A percentile compares a stretch with the other conserved stretches of the same genome.
These are phyloP conservation scores for Meyerozyma smithsonii DNA, from an alignment of 1,139 yeast genomes.

Conservation along the genomic window DNA sequence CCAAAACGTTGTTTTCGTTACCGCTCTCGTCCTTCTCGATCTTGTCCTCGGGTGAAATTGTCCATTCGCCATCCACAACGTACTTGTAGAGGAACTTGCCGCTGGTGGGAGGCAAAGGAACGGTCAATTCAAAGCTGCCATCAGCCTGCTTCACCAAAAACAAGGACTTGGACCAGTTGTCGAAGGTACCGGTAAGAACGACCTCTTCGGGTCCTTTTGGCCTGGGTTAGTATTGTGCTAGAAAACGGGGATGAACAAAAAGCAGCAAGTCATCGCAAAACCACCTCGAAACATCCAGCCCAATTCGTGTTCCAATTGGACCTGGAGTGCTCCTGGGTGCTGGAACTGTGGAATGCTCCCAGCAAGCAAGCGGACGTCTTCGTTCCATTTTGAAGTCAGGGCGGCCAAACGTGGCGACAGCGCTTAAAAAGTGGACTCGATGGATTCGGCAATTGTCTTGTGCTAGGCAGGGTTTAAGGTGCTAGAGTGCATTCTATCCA, in stretches of 20 bases:
- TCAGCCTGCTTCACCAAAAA: slow-evolving; percentile 55
- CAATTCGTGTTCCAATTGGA: too few relatives aligned
- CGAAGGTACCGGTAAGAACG: slow-evolving; percentile 72
- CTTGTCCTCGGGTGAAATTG: slow-evolving; percentile 41
- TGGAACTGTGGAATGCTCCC: too few relatives aligned
- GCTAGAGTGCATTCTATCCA: too few relatives aligned
- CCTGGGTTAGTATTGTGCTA: slow-evolving; percentile 36
- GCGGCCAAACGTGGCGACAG: too few relatives aligned
- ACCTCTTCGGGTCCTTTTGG: slow-evolving; percentile 73
- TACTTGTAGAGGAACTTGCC: slow-evolving; percentile 58
- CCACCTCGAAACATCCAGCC: not conserved
- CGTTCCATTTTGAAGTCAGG: too few relatives aligned
- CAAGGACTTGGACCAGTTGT: slow-evolving; percentile 61
- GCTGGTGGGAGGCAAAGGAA: slow-evolving; percentile 41
- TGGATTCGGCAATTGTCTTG: too few relatives aligned
- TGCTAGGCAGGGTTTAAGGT: too few relatives aligned
- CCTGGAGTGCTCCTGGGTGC: too few relatives aligned
- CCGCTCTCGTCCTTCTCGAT: slow-evolving; percentile 48
- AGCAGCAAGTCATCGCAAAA: not conserved
- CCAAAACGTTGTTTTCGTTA: slow-evolving; percentile 57
- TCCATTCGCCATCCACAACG: slow-evolving; percentile 74
- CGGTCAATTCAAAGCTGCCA: slow-evolving; percentile 56
- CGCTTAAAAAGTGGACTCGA: too few relatives aligned
- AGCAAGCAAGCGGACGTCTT: too few relatives aligned
- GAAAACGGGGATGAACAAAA: not conserved